phyloP scores from a whole-genome alignment of 169 alveolate genomes.

The Neospora caninum region DNA sequence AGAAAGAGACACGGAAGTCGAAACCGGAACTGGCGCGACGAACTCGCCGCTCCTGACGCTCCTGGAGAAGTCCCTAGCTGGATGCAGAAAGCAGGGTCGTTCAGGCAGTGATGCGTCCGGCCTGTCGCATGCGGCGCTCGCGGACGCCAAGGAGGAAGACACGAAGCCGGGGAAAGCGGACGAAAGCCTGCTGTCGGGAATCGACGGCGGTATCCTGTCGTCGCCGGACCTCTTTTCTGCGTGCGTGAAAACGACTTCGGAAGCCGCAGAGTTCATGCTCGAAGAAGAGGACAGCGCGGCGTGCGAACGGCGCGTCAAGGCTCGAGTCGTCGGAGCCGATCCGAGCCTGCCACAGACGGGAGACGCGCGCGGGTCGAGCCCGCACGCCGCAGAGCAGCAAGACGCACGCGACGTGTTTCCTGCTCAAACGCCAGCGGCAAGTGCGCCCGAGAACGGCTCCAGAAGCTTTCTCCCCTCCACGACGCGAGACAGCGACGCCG shows the following conservation, averaged over 20 bases:
- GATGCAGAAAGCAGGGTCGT: not conserved
- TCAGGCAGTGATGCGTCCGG: not conserved
- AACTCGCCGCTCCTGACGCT: not conserved
- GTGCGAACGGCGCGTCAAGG: not conserved
- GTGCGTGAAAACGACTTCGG: not conserved
- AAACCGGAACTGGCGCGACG: not conserved
- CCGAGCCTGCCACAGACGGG: not conserved
- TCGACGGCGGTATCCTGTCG: not conserved
- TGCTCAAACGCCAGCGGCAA: not conserved
- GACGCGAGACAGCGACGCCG: slow-evolving; percentile 3
- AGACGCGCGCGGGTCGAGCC: not conserved
- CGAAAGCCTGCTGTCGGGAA: not conserved
- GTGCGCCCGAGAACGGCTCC: not conserved
- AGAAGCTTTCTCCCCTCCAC: not conserved
- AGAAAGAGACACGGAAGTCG: not conserved
- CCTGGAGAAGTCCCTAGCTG: not conserved
- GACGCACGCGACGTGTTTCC: too few species aligned
- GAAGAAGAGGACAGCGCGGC: not conserved
- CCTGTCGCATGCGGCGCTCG: too few species aligned
- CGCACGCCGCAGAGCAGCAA: too few species aligned
- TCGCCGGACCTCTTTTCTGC: not conserved
- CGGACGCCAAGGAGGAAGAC: not conserved
- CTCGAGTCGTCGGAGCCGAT: not conserved
- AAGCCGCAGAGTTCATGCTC: not conserved
- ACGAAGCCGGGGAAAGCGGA: not conserved